Conservation (phyloP, 139 green algal genomes). For the Asterochloris sp. region DNA sequence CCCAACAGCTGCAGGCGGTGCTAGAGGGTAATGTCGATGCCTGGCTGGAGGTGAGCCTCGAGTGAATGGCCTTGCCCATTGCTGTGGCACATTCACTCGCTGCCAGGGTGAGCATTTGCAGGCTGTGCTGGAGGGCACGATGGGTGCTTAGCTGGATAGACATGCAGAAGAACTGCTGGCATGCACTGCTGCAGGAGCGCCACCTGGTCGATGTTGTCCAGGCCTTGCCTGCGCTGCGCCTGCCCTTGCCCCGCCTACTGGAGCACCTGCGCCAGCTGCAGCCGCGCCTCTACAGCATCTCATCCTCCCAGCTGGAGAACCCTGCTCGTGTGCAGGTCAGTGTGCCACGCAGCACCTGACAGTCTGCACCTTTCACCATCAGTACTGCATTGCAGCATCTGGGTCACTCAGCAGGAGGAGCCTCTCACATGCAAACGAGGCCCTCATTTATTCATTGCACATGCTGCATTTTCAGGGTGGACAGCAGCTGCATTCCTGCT, state of each 20-base stretch:
- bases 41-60: background rate
- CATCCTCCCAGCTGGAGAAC: constrained; percentile 43
- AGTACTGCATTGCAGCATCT: background rate
- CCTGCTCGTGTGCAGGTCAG: constrained; percentile 20
- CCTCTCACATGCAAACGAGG: too few species aligned
- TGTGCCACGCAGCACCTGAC: too few species aligned
- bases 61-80: too few species aligned
- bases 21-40: constrained; percentile 24
- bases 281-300: constrained; percentile 90
- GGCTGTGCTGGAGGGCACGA: too few species aligned
- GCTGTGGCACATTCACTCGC: too few species aligned
- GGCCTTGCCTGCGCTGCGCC: constrained; percentile 37
- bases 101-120: too few species aligned
- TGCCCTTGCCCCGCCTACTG: constrained; percentile 27
- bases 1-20: constrained; percentile 16
- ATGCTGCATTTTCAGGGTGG: too few species aligned
- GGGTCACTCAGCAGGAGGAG: background rate
- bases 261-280: constrained; percentile 67
- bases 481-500: too few species aligned
- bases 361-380: background rate
- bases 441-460: too few species aligned
- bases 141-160: too few species aligned
- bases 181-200: constrained; percentile 34
- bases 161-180: too few species aligned
- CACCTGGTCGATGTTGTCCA: constrained; percentile 73